phyloP scores from a whole-genome alignment of 495 filamentous ascomycete species.

The Neurospora sp. region DNA sequence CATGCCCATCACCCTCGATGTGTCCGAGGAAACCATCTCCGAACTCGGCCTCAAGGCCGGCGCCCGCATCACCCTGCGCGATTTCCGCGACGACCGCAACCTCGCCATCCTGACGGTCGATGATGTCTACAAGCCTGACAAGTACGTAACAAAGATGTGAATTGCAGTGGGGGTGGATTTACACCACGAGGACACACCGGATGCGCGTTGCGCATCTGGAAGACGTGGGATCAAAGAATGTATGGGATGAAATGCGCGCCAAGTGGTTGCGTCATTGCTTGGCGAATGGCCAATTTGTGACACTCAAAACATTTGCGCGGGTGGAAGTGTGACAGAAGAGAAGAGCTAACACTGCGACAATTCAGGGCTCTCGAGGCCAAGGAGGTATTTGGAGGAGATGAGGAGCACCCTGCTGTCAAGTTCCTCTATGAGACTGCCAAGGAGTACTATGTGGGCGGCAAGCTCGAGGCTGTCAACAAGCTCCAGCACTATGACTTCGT shows the following conservation, averaged over 20 bases:
- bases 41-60: conserved; percentile 66
- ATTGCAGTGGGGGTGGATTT: conserved; percentile 3
- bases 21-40: conserved; percentile 61
- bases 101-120: conserved; percentile 92
- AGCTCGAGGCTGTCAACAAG: conserved; percentile 86
- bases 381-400: conserved; percentile 90
- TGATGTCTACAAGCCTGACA: conserved; percentile 92
- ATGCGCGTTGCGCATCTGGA: conserved; percentile 22
- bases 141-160: conserved; percentile 47
- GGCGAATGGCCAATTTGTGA: conserved; percentile 7
- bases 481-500: conserved; percentile 99
- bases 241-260: conserved; percentile 5
- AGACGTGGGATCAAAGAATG: background rate
- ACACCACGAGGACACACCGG: conserved; percentile 10
- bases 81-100: conserved; percentile 93
- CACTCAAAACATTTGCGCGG: background rate
- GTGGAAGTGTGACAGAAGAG: background rate
- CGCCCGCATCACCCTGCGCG: conserved; percentile 73
- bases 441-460: conserved; percentile 91
- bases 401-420: conserved; percentile 83
- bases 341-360: conserved; percentile 1
- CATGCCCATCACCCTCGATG: conserved; percentile 93
- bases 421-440: conserved; percentile 71
- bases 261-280: conserved; percentile 21
- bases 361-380: conserved; percentile 74